Evolutionary conservation across 2,329 filamentous ascomycete species (phyloP), one percentile per base, ranked within the genome.

Genomic region (Penicillium brasilianum): DNA sequence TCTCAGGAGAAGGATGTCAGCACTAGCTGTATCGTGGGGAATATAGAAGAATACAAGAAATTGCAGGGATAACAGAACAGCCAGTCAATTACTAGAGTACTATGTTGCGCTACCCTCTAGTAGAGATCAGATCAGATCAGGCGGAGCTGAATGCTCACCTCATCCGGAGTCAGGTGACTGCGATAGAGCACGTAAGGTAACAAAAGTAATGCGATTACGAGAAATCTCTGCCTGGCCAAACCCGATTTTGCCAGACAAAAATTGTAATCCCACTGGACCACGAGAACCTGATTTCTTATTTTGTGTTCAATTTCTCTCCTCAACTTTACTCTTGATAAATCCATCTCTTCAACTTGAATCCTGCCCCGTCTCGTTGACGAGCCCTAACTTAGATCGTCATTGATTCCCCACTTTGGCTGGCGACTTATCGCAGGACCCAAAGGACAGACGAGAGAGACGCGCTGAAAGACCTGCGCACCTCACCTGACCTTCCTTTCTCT

Each of bases 401-500:
- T 61, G 57, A 48, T 46, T 66, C 66, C 62, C 66, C 66, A 65
- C 66, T 60, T 62, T 55, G 60, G 61, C 63, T 59, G 62, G 62
- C 62, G 55, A 64, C 67, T 66, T 65, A 68, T 69, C 68, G 61
- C 65, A 61, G 64, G 61, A 63, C 60, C 66, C 66, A 61, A 51
- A 53, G 50, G 50, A 41, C 52, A 54, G 52, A 54, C 52, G 62
- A 68, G 32, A 68, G 32, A 58, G 51, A 57, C 68, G 63, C 68
- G 65, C 65, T 65, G 66, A 66, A 69, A 68, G 66, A 58, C 67
- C 62, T 66, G 65, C 66, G 58, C 57, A 41, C 69, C 65, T 68
- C 66, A 69, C 68, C 70, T 69, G 69, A 66, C 66, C 57, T 68
- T 68, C 68, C 65, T 66, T 57, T 66, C 69, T 65, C 66, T 66